These are phyloP conservation scores for Diplodia sapinea DNA, from an alignment of 2,329 filamentous ascomycete genomes.

Conservation along the genomic window DNA sequence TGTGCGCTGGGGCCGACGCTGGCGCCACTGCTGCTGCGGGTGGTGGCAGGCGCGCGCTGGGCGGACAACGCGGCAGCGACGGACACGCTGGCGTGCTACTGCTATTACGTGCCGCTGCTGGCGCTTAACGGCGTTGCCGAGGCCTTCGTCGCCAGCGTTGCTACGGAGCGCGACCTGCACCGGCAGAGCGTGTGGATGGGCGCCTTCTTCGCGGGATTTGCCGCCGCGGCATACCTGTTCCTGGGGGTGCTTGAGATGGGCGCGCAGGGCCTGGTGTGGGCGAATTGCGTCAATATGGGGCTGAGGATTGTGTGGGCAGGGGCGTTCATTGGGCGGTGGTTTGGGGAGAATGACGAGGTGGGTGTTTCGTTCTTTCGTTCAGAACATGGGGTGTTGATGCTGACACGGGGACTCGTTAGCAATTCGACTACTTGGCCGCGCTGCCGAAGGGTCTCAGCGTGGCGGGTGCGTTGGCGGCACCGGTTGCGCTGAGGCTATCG, in stretches of 20 bases:
- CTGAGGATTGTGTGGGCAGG: slow-evolving; percentile 83
- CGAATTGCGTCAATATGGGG: slow-evolving; percentile 89
- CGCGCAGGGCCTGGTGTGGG: slow-evolving; percentile 79
- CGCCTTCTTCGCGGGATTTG: slow-evolving; percentile 78
- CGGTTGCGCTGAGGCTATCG: slow-evolving; percentile 45
- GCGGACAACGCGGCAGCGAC: slow-evolving; percentile 70
- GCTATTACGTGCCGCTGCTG: slow-evolving; percentile 90
- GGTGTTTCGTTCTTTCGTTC: not conserved
- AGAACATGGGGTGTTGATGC: not conserved
- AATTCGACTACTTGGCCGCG: slow-evolving; percentile 38
- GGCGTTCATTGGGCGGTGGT: slow-evolving; percentile 66
- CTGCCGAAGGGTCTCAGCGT: slow-evolving; percentile 44
- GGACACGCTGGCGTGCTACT: slow-evolving; percentile 77
- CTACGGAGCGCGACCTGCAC: slow-evolving; percentile 75
- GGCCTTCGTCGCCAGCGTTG: slow-evolving; percentile 89
- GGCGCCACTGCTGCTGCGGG: slow-evolving; percentile 72
- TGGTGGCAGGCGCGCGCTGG: slow-evolving; percentile 82
- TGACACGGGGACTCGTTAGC: slow-evolving; percentile 26
- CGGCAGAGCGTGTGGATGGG: slow-evolving; percentile 84
- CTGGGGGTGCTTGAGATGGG: slow-evolving; percentile 73
- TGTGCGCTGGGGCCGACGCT: slow-evolving; percentile 75
- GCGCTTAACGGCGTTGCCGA: slow-evolving; percentile 91
- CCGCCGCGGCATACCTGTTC: slow-evolving; percentile 73
- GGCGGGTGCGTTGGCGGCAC: slow-evolving; percentile 46
- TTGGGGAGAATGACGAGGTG: slow-evolving; percentile 35